Base-by-base conservation (phyloP, 2,329 filamentous ascomycete genomes). In the Cordyceps javanica region DNA sequence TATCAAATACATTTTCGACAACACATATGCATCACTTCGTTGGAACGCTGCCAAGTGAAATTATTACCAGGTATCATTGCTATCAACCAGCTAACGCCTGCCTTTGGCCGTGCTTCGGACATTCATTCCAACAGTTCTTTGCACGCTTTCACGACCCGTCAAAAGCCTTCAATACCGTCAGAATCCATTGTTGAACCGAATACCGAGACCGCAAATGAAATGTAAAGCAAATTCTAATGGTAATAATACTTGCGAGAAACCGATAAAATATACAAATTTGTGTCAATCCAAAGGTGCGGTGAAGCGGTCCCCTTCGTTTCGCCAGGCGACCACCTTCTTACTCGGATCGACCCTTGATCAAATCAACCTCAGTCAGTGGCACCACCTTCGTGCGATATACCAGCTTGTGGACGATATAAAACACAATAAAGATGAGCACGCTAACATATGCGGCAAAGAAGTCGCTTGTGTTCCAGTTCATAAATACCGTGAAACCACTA, bases 401-500 rank as follows among this genome's bases (percentile, higher is more conserved):
- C 30, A 78, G 45, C 73, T 88, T 89, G 73, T 88, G 86, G 2
- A 80, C 83, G 1, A 80, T 55, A 62, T 81, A 86, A 13, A 87
- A 68, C 3, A 81, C 76, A 3, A 80, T 65, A 63, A 88, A 89
- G 3, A 89, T 66, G 26, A 88, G 82, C 58, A 89, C 65, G 61
- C 83, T 86, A 63, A 88, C 68, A 63, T 89, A 89, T 13, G 80
- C 76, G 3, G 82, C 77, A 61, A 89, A 87, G 64, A 89, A 90
- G 45, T 77, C 72, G 55, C 75, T 75, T 6, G 79, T 79, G 64
- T 72, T 75, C 82, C 86, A 89, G 8, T 77, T 62, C 41, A 89
- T 84, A 66, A 88, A 89, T 6, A 81, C 78, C 10, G 83, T 83
- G 70, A 89, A 90, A 3, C 87, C 87, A 66, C 85, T 85, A 0